Evolutionary conservation across 306 rosid species (phyloP).

Genomic region (Cucurbita argyrosperma): DNA sequence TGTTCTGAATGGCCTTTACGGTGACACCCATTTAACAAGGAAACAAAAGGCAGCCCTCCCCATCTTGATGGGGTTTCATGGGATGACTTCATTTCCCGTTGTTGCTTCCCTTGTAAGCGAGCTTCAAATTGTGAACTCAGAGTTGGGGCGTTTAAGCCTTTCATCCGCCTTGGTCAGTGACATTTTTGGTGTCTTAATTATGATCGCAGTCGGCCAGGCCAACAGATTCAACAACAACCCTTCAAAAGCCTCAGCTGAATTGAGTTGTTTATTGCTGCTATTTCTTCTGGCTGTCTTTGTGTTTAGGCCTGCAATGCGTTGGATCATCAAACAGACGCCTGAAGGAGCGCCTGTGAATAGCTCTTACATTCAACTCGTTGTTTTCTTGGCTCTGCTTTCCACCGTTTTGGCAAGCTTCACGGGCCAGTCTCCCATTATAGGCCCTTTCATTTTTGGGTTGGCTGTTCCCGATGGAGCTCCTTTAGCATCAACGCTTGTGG

Average conservation of each 20-base stretch:
- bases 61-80: neutral
- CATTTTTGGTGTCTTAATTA: conserved; percentile 7
- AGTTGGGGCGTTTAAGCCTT: conserved; percentile 47
- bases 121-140: conserved; percentile 41
- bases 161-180: conserved; percentile 44
- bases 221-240: neutral
- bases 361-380: conserved; percentile 15
- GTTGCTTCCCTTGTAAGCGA: conserved; percentile 9
- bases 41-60: neutral
- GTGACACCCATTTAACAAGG: neutral
- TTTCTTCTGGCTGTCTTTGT: neutral
- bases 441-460: conserved; percentile 42
- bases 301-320: conserved; percentile 32
- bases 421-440: conserved; percentile 14
- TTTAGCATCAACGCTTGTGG: conserved; percentile 33
- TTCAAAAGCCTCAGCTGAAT: neutral
- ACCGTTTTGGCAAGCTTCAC: conserved; percentile 1
- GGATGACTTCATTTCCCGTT: conserved; percentile 6
- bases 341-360: conserved; percentile 38
- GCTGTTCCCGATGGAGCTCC: conserved; percentile 64
- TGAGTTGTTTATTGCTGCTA: neutral
- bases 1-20: neutral
- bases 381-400: conserved; percentile 3
- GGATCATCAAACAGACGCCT: conserved; percentile 52
- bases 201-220: neutral